These are phyloP conservation scores for Globisporangium emineosum DNA, from an alignment of 352 stramenopile species.

Conservation along the genomic window DNA sequence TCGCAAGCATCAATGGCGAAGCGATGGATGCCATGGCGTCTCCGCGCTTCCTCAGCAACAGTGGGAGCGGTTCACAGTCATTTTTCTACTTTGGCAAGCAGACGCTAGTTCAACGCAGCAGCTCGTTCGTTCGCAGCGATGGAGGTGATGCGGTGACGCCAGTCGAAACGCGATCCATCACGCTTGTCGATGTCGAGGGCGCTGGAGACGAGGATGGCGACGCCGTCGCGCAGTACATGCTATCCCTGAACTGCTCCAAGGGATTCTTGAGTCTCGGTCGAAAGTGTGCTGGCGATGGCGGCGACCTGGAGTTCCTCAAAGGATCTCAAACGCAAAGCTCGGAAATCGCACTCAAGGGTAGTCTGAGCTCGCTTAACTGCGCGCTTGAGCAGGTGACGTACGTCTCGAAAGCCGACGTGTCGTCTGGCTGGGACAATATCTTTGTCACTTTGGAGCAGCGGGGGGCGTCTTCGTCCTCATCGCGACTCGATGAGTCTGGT, in stretches of 20 bases:
- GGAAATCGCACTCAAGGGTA: constrained; percentile 25
- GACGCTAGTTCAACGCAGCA: neutral
- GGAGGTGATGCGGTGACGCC: constrained; percentile 8
- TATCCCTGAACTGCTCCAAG: constrained; percentile 35
- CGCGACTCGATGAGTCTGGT: neutral
- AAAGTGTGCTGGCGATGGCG: constrained; percentile 9
- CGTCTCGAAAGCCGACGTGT: constrained; percentile 24
- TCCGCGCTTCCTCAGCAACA: constrained; percentile 11
- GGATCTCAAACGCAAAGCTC: neutral
- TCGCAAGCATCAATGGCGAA: constrained; percentile 26
- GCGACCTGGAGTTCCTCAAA: neutral
- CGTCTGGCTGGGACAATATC: constrained; percentile 35
- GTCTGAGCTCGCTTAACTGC: constrained; percentile 44
- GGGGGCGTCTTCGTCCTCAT: neutral
- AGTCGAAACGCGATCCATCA: constrained; percentile 28
- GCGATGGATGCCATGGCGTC: constrained; percentile 26
- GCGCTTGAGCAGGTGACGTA: constrained; percentile 47
- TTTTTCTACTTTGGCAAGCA: constrained; percentile 29
- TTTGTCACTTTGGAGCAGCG: constrained; percentile 30
- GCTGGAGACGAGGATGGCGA: neutral
- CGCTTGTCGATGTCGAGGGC: constrained; percentile 30
- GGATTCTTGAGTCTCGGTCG: constrained; percentile 34
- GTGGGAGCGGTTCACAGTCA: neutral
- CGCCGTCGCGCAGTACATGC: constrained; percentile 12
- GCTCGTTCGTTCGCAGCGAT: neutral